phyloP scores from a whole-genome alignment of 140 eudicot genomes.

The Senecio squalidus region DNA sequence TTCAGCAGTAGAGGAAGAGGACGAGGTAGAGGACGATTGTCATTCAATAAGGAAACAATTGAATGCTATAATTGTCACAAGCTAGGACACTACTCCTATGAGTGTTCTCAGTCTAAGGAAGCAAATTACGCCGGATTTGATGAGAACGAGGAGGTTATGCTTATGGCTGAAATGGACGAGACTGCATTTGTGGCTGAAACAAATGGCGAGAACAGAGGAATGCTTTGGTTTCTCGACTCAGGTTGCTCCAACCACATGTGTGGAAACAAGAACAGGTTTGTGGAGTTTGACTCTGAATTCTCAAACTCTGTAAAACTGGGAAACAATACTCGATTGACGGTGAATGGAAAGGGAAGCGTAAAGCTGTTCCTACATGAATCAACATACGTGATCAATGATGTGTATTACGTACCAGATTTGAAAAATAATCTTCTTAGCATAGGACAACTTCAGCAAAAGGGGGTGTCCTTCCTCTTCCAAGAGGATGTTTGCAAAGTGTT shows the following conservation, averaged over 20 bases:
- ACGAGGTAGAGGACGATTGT: background rate
- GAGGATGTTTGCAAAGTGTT: background rate
- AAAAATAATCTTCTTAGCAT: background rate
- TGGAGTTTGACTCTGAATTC: background rate
- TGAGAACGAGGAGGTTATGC: background rate
- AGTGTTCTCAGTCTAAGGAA: background rate
- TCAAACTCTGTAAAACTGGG: background rate
- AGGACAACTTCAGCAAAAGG: background rate
- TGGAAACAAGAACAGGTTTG: background rate
- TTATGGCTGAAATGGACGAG: background rate
- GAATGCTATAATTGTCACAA: slow-evolving; percentile 9
- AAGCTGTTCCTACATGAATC: background rate
- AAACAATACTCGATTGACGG: background rate
- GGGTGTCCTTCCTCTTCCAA: background rate
- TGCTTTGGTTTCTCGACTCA: background rate
- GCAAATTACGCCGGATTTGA: background rate
- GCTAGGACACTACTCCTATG: slow-evolving; percentile 3
- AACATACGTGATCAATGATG: background rate
- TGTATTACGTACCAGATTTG: background rate
- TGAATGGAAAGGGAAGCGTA: background rate
- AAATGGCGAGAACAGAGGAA: background rate
- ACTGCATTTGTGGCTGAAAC: background rate
- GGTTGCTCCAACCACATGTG: background rate
- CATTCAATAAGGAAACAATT: background rate
- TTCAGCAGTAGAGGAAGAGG: background rate